Percentiles rank a stretch among this genome's conserved stretches.
Conservation (phyloP, 345 rosid species). For the Salix udensis region DNA sequence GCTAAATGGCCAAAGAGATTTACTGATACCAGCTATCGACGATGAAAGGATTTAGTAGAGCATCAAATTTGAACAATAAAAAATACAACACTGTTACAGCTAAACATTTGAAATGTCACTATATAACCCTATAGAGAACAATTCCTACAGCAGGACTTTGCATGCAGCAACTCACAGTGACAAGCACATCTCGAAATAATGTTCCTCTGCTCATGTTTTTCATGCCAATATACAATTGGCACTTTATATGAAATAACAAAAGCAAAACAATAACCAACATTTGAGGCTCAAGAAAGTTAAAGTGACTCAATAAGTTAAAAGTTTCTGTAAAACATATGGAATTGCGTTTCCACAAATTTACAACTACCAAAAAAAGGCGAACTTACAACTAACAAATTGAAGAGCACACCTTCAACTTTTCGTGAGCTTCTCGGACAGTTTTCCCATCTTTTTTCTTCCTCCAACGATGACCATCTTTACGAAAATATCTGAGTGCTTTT, state of each 20-base stretch:
- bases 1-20: not conserved
- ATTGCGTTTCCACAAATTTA: not conserved
- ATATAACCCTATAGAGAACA: too few species aligned
- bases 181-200: not conserved
- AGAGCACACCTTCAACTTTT: slow-evolving; percentile 88
- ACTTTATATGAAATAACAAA: not conserved
- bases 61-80: not conserved
- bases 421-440: slow-evolving; percentile 96
- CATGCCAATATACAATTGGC: not conserved
- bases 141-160: too few species aligned
- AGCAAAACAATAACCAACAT: not conserved
- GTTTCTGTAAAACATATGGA: not conserved
- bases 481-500: slow-evolving; percentile 74
- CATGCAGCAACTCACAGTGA: too few species aligned
- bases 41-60: not conserved
- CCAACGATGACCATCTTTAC: slow-evolving; percentile 90
- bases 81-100: too few species aligned
- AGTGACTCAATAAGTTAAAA: too few species aligned
- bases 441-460: slow-evolving; percentile 95
- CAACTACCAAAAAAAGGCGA: slow-evolving; percentile 18
- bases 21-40: not conserved
- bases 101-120: not conserved
- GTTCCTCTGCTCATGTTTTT: not conserved
- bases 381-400: slow-evolving; percentile 46
- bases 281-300: too few species aligned